These are phyloP conservation scores for Citeromyces nyonsensis DNA, from an alignment of 805 yeast species.

Conservation along the genomic window DNA sequence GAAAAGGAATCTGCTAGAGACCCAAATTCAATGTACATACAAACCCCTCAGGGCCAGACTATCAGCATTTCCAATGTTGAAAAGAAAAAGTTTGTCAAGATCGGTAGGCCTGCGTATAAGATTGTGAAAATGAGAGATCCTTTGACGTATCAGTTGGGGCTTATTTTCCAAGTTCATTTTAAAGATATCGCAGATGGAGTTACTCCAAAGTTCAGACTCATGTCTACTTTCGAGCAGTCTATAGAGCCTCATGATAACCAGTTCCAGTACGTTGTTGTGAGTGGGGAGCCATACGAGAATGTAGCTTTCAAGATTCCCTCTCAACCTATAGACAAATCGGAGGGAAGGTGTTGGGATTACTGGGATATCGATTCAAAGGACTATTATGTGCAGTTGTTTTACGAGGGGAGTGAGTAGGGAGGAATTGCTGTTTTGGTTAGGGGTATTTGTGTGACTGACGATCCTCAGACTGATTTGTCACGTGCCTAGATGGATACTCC, in stretches of 20 bases:
- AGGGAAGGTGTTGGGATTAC: constrained; percentile 42
- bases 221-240: constrained; percentile 57
- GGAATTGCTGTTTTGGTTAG: no score
- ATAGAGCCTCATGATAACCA: constrained; percentile 24
- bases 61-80: constrained; percentile 17
- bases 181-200: constrained; percentile 27
- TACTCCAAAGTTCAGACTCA: constrained; percentile 55
- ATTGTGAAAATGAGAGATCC: constrained; percentile 58
- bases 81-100: constrained; percentile 34
- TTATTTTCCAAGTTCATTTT: constrained; percentile 44
- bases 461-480: no score
- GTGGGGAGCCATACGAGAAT: constrained; percentile 87
- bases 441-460: no score
- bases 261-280: constrained; percentile 59
- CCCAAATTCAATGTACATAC: constrained; percentile 1
- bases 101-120: constrained; percentile 63
- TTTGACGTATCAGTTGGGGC: constrained; percentile 39
- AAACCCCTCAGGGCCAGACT: constrained; percentile 5
- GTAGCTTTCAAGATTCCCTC: constrained; percentile 64
- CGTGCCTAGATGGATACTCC: no score
- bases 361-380: constrained; percentile 62
- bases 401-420: constrained; percentile 6
- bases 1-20: constrained; percentile 6
- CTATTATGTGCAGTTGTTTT: constrained; percentile 60
- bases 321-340: constrained; percentile 10